A percentile compares a stretch with the other conserved stretches of the same genome.
Conservation (phyloP, 805 yeast genomes). For the Suhomyces kilbournensis region DNA sequence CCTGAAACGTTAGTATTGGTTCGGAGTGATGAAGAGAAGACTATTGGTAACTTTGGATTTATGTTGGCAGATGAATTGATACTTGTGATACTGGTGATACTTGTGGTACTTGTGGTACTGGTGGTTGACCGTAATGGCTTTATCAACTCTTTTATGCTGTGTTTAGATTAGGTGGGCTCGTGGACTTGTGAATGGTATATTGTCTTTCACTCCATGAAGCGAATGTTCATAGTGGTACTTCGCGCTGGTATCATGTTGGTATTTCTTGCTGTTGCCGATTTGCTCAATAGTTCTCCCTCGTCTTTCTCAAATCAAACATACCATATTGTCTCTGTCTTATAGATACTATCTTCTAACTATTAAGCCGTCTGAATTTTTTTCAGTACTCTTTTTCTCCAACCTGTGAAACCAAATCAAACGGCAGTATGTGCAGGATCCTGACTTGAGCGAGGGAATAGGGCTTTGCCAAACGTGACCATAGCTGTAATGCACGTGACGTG, state of each 20-base stretch:
- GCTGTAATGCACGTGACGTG: slow-evolving; percentile 1
- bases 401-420: not conserved
- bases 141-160: too few relatives aligned
- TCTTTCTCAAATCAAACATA: slow-evolving; percentile 6
- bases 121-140: too few relatives aligned
- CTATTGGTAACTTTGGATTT: too few relatives aligned
- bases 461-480: not conserved
- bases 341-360: slow-evolving; percentile 4
- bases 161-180: too few relatives aligned
- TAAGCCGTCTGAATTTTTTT: slow-evolving; percentile 2
- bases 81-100: too few relatives aligned
- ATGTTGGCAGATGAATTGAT: too few relatives aligned
- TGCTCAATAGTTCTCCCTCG: not conserved
- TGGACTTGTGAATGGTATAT: too few relatives aligned
- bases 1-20: slow-evolving; percentile 45
- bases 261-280: not conserved
- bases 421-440: slow-evolving; percentile 1
- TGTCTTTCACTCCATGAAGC: too few relatives aligned
- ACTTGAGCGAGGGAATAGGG: not conserved
- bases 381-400: not conserved
- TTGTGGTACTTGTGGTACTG: too few relatives aligned
- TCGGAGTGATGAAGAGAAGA: too few relatives aligned
- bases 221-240: not conserved
- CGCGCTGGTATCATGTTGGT: not conserved
- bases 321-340: slow-evolving; percentile 15